A percentile compares a stretch with the other conserved stretches of the same genome.
Conservation (phyloP, 2,329 filamentous ascomycete genomes). For the Fusarium musae region DNA sequence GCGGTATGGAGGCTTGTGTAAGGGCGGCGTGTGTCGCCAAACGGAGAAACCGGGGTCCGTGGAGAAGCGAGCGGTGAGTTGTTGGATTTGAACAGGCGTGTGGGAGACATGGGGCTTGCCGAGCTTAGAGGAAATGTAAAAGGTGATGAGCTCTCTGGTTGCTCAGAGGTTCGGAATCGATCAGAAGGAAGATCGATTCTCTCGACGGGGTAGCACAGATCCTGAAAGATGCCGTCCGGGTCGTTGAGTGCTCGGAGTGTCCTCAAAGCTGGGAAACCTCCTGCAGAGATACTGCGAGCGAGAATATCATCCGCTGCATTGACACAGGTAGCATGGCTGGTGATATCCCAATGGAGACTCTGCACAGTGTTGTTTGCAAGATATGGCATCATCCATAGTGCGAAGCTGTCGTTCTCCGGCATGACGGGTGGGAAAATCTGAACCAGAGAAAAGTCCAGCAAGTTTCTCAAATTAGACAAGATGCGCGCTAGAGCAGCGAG, state of each 20-base stretch:
- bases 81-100: conserved; percentile 49
- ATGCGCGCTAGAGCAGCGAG: conserved; percentile 69
- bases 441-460: conserved; percentile 64
- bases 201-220: conserved; percentile 72
- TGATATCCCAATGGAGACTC: conserved; percentile 73
- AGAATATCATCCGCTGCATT: conserved; percentile 70
- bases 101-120: conserved; percentile 41
- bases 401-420: conserved; percentile 62
- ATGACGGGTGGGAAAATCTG: conserved; percentile 66
- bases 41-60: conserved; percentile 18
- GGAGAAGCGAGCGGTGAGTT: conserved; percentile 48
- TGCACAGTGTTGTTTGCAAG: conserved; percentile 65
- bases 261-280: conserved; percentile 71
- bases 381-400: conserved; percentile 72
- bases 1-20: conserved; percentile 62
- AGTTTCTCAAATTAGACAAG: conserved; percentile 62
- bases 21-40: conserved; percentile 37
- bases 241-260: conserved; percentile 74
- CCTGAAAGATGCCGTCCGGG: conserved; percentile 75
- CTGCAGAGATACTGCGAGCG: conserved; percentile 68
- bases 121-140: conserved; percentile 32
- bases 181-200: conserved; percentile 64
- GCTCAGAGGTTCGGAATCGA: conserved; percentile 52
- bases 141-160: conserved; percentile 28
- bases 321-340: conserved; percentile 57